These are phyloP conservation scores for Chrysanthemum makinoi DNA, from an alignment of 129 eudicot species.

Conservation along the genomic window DNA sequence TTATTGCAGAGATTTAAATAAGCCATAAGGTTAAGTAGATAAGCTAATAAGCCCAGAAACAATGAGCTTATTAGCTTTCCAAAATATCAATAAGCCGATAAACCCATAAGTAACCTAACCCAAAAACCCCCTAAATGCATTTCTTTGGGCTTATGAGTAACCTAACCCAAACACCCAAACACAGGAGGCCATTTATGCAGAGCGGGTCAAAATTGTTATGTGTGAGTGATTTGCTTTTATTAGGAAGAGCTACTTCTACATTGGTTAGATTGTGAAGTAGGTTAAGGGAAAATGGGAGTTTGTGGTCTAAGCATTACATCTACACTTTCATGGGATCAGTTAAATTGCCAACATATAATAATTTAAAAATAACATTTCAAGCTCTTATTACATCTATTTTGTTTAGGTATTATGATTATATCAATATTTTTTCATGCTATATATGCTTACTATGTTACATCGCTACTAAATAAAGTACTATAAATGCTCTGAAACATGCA, in stretches of 20 bases:
- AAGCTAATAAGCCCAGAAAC: no score
- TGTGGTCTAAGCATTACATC: conserved; percentile 97
- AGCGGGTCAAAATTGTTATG: conserved; percentile 85
- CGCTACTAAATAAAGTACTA: no score
- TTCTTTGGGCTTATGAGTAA: no score
- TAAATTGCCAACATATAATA: not conserved
- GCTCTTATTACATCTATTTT: conserved; percentile 1
- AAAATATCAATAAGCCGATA: no score
- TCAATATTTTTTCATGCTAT: no score
- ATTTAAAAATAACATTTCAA: not conserved
- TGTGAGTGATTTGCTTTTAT: conserved; percentile 84
- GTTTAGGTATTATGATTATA: conserved; percentile 34
- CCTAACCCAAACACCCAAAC: conserved; percentile 33
- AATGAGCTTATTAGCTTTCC: no score
- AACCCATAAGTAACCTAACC: no score
- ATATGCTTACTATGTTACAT: no score
- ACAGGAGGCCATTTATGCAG: conserved; percentile 78
- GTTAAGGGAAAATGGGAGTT: conserved; percentile 89
- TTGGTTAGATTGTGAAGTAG: conserved; percentile 81
- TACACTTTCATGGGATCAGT: not conserved
- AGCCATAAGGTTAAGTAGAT: no score
- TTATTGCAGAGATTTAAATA: conserved; percentile 27
- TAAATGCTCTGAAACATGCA: no score
- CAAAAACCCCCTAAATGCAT: no score
- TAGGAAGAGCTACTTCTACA: conserved; percentile 88